These are phyloP conservation scores for Diaporthe destruens DNA, from an alignment of 2,329 filamentous ascomycete genomes.

Conservation along the genomic window DNA sequence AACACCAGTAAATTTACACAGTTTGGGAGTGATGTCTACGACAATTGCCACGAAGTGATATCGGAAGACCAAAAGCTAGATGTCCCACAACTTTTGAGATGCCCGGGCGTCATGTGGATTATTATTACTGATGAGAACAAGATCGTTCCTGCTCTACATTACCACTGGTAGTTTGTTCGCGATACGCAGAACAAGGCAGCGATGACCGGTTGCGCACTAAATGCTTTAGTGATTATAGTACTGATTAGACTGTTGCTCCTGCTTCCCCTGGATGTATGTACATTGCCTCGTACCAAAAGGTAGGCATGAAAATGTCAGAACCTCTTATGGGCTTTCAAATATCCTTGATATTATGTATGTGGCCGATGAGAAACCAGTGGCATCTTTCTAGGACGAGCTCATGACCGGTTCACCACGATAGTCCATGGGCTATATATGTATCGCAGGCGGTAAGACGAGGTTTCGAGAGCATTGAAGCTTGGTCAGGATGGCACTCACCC, in stretches of 20 bases:
- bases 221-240: not conserved
- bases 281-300: not conserved
- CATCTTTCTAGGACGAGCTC: too few species aligned
- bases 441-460: not conserved
- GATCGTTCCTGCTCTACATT: not conserved
- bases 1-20: too few species aligned
- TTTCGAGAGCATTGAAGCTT: not conserved
- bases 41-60: too few species aligned
- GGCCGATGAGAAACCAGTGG: not conserved
- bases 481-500: not conserved
- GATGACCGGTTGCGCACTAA: not conserved
- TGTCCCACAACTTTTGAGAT: not conserved
- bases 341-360: not conserved
- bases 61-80: not conserved
- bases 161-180: too few species aligned
- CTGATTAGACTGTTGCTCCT: not conserved
- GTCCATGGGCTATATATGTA: not conserved
- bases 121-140: not conserved
- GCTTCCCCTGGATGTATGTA: not conserved
- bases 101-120: not conserved
- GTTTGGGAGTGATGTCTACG: too few species aligned
- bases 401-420: not conserved
- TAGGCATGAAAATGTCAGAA: not conserved
- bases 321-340: not conserved
- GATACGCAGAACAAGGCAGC: not conserved